Conservation (phyloP, 192 early-diverging fungal genomes). For the Gaertneriomyces semiglobifer region DNA sequence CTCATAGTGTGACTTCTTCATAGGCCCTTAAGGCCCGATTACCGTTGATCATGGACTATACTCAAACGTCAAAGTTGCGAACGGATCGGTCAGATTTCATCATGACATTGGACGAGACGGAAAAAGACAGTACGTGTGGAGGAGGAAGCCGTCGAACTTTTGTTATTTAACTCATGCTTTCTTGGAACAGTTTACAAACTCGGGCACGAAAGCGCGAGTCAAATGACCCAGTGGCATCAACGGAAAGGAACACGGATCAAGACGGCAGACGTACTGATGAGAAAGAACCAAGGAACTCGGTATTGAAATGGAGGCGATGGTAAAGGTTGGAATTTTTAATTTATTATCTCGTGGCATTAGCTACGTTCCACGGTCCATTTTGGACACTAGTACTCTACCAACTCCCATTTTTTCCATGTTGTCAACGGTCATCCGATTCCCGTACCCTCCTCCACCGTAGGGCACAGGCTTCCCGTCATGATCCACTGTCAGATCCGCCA, state of each 20-base stretch:
- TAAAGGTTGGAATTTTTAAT: too few relatives aligned
- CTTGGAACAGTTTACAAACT: conserved; percentile 32
- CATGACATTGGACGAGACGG: conserved; percentile 39
- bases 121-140: conserved; percentile 33
- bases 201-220: conserved; percentile 30
- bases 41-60: conserved; percentile 38
- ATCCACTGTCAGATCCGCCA: conserved; percentile 54
- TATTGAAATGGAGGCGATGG: too few relatives aligned
- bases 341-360: too few relatives aligned
- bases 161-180: not conserved
- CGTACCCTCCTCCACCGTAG: conserved; percentile 38
- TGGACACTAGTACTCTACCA: conserved; percentile 4
- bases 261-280: conserved; percentile 30
- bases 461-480: conserved; percentile 34
- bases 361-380: too few relatives aligned
- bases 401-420: conserved; percentile 10
- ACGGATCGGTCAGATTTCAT: conserved; percentile 39
- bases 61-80: conserved; percentile 36
- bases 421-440: conserved; percentile 13
- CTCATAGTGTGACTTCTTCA: too few relatives aligned
- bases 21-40: conserved; percentile 38
- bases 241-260: conserved; percentile 32
- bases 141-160: not conserved
- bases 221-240: conserved; percentile 35
- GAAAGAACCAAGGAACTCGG: conserved; percentile 1